Conservation (phyloP, 306 rosid genomes). For the Quercus aquifolioides region DNA sequence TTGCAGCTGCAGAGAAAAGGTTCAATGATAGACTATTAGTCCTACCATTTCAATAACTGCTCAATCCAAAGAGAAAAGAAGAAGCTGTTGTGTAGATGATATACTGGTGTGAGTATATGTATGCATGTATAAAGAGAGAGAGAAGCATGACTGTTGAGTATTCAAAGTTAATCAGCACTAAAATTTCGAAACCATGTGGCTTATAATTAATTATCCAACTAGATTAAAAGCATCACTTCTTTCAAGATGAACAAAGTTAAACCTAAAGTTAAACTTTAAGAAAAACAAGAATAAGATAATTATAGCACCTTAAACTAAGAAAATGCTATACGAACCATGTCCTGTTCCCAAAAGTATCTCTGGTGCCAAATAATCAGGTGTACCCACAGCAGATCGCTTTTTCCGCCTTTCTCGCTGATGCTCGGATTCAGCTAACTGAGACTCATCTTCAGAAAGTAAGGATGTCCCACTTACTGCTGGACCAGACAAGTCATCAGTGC, state of each 20-base stretch:
- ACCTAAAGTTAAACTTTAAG: slow-evolving; percentile 5
- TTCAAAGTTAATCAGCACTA: not conserved
- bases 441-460: slow-evolving; percentile 75
- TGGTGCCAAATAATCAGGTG: slow-evolving; percentile 99
- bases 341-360: slow-evolving; percentile 99
- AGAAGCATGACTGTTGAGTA: not conserved
- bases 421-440: slow-evolving; percentile 55
- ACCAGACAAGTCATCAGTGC: slow-evolving; percentile 97
- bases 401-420: slow-evolving; percentile 80
- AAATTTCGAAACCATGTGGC: not conserved
- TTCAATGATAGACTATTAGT: slow-evolving; percentile 1
- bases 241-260: slow-evolving; percentile 19
- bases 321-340: slow-evolving; percentile 84
- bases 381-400: slow-evolving; percentile 97
- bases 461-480: slow-evolving; percentile 85
- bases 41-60: slow-evolving; percentile 5
- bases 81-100: not conserved
- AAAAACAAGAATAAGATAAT: slow-evolving; percentile 29
- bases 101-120: not conserved
- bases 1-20: slow-evolving; percentile 51
- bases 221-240: slow-evolving; percentile 2
- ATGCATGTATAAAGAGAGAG: not conserved
- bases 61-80: not conserved
- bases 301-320: slow-evolving; percentile 53
- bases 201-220: not conserved